phyloP scores from a whole-genome alignment of 768 basidiomycete genomes.

The Imleria badia region DNA sequence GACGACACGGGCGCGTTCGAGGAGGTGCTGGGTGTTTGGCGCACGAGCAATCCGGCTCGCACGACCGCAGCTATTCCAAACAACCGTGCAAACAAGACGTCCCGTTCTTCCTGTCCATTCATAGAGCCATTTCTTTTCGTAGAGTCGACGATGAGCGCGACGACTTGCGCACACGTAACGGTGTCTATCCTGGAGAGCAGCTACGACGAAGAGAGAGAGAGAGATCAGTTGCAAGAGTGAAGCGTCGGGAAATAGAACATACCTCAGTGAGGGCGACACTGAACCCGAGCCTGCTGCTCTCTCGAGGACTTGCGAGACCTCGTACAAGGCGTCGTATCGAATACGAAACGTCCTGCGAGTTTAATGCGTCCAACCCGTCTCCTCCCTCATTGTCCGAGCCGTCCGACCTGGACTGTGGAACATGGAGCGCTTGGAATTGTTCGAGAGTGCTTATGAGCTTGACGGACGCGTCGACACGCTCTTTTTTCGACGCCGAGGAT shows the following conservation, averaged over 20 bases:
- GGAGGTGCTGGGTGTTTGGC: slow-evolving; percentile 50
- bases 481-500: slow-evolving; percentile 75
- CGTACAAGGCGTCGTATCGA: slow-evolving; percentile 84
- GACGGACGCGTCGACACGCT: slow-evolving; percentile 81
- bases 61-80: slow-evolving; percentile 87
- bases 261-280: slow-evolving; percentile 96
- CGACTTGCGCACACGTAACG: slow-evolving; percentile 73
- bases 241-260: slow-evolving; percentile 19
- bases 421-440: slow-evolving; percentile 75
- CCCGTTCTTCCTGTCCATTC: slow-evolving; percentile 91
- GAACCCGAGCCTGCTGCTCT: slow-evolving; percentile 92
- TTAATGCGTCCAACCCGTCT: slow-evolving; percentile 60
- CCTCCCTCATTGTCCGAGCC: slow-evolving; percentile 42
- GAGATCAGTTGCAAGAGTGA: slow-evolving; percentile 4
- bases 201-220: slow-evolving; percentile 40
- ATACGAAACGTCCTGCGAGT: slow-evolving; percentile 92
- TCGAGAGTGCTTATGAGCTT: slow-evolving; percentile 80
- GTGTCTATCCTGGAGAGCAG: slow-evolving; percentile 76
- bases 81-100: slow-evolving; percentile 86
- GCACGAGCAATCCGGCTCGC: slow-evolving; percentile 79
- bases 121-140: slow-evolving; percentile 73
- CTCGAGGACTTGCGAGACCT: slow-evolving; percentile 88
- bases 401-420: slow-evolving; percentile 45
- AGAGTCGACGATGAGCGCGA: slow-evolving; percentile 69
- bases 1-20: slow-evolving; percentile 55